Base-by-base conservation (phyloP, 495 filamentous ascomycete species). In the Aspergillus steynii region DNA sequence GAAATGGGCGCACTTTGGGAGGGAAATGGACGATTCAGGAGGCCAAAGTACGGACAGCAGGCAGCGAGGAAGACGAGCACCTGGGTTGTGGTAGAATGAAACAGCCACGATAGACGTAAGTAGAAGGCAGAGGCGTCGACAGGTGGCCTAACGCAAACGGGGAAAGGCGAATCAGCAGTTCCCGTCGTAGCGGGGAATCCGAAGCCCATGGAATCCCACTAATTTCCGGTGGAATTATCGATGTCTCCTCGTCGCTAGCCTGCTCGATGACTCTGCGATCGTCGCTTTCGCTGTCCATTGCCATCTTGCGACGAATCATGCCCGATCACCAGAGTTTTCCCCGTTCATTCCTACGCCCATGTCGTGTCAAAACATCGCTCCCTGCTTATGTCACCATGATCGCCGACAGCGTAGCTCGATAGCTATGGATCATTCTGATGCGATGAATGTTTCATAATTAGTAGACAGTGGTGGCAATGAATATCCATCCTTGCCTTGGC, bases 21-120 rank as follows among this genome's bases (percentile, higher is more conserved):
- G 51, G 51, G 42, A 58, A 32, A 55, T 51, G 52, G 46, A 53
- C 52, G 48, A 54, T 61, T 58, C 25, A 55, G 55, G 61, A 52
- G 57, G 58, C 68, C 65, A 71, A 64, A 68, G 65, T 59, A 63
- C 63, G 62, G 69, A 68, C 65, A 68, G 61, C 65, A 68, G 66
- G 65, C 63, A 68, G 67, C 66, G 55, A 59, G 63, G 60, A 63
- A 60, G 52, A 62, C 61, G 56, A 55, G 53, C 50, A 70, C 53
- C 65, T 66, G 64, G 47, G 64, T 59, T 62, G 66, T 63, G 51
- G 58, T 61, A 48, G 49, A 60, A 61, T 49, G 62, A 62, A 68
- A 63, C n/a, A 58, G 68, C 63, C 63, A 71, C 65, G 65, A 71
- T 55, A 50, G 58, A 63, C 57, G 10, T 42, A 52, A 51, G 37